These are phyloP conservation scores for Diaporthe ilicicola DNA, from an alignment of 2,329 filamentous ascomycete species.

Conservation along the genomic window DNA sequence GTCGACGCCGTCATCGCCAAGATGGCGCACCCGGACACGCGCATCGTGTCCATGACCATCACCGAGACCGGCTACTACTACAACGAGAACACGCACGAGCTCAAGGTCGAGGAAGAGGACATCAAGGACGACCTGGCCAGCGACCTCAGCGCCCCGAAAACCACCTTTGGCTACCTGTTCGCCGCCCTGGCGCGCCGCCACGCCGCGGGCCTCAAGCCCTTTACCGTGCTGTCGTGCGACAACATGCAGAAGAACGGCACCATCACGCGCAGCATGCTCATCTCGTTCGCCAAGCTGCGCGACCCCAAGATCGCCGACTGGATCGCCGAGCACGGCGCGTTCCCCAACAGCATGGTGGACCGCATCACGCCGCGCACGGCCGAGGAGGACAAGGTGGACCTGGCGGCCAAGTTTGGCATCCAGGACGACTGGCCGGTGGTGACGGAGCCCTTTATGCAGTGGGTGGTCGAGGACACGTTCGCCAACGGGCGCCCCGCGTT, in stretches of 20 bases:
- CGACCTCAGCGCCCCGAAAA: constrained; percentile 52
- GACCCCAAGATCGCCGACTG: constrained; percentile 58
- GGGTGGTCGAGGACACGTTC: constrained; percentile 64
- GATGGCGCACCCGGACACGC: constrained; percentile 63
- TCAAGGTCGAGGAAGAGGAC: constrained; percentile 56
- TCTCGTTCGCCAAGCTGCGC: constrained; percentile 56
- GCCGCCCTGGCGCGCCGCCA: constrained; percentile 57
- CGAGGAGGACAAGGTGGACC: constrained; percentile 51
- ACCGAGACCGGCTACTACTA: constrained; percentile 66
- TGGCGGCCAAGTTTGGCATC: constrained; percentile 55
- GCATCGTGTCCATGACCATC: constrained; percentile 64
- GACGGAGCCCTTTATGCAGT: constrained; percentile 65
- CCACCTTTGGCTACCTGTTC: constrained; percentile 62
- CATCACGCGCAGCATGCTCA: constrained; percentile 61
- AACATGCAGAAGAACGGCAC: constrained; percentile 66
- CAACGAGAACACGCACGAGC: constrained; percentile 65
- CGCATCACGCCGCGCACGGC: constrained; percentile 62
- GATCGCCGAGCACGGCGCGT: constrained; percentile 56
- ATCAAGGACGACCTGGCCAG: constrained; percentile 57
- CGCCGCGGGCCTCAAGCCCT: constrained; percentile 56
- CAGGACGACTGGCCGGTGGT: constrained; percentile 62
- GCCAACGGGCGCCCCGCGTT: constrained; percentile 59
- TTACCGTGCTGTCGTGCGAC: constrained; percentile 64
- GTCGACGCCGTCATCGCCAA: constrained; percentile 61
- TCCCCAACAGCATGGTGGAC: constrained; percentile 66